phyloP scores from a whole-genome alignment of 441 rosid species.

The Raphanus hybrid region DNA sequence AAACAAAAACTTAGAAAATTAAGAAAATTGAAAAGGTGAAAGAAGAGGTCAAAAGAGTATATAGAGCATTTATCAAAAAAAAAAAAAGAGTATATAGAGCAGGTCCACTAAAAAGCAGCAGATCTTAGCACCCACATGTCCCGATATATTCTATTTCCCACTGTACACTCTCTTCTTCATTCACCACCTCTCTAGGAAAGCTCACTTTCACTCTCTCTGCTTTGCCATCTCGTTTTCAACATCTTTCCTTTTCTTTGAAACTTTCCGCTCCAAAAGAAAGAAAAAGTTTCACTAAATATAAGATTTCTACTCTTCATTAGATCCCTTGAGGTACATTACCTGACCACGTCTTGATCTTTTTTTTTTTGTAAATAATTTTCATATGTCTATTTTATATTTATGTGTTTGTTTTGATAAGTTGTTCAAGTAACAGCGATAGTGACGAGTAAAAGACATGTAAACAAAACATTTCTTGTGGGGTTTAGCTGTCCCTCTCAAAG shows the following conservation, averaged over 20 bases:
- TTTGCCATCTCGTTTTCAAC: conserved; percentile 32
- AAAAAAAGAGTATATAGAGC: conserved; percentile 27
- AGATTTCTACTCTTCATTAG: conserved; percentile 17
- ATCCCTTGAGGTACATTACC: conserved; percentile 37
- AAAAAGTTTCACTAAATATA: background rate
- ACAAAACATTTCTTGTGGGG: conserved; percentile 35
- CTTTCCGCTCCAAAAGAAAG: conserved; percentile 1
- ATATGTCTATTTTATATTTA: conserved; percentile 16
- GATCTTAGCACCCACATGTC: conserved; percentile 46
- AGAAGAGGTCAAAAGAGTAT: conserved; percentile 43
- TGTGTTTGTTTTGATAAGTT: conserved; percentile 35
- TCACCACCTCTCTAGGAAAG: conserved; percentile 29
- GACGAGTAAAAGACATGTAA: conserved; percentile 20
- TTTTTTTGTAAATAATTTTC: background rate
- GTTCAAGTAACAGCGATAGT: conserved; percentile 36
- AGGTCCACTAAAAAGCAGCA: conserved; percentile 40
- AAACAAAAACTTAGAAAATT: background rate
- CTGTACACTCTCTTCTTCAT: conserved; percentile 45
- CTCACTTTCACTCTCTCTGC: conserved; percentile 30
- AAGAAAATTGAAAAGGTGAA: conserved; percentile 18
- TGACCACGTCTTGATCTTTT: conserved; percentile 12
- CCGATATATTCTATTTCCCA: conserved; percentile 44
- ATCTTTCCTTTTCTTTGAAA: conserved; percentile 27
- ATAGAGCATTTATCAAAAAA: no score
- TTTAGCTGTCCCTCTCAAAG: conserved; percentile 35